phyloP scores from a whole-genome alignment of 2,329 filamentous ascomycete genomes.

The Diaporthe longicolla region DNA sequence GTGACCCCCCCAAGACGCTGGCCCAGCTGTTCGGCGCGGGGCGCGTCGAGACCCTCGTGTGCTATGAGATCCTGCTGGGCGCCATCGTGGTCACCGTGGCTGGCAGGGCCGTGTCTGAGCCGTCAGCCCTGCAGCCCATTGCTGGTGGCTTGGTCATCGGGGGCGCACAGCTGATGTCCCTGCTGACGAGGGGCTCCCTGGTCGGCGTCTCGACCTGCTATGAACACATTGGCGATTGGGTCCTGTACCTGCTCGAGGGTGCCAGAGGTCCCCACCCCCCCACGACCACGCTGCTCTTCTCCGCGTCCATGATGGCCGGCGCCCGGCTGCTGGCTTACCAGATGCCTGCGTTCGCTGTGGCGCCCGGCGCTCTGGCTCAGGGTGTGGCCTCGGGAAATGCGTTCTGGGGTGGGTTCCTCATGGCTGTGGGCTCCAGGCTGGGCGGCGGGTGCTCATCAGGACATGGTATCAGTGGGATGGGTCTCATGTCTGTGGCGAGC shows the following conservation, averaged over 20 bases:
- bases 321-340: slow-evolving; percentile 55
- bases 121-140: slow-evolving; percentile 60
- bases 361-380: slow-evolving; percentile 46
- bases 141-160: slow-evolving; percentile 73
- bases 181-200: slow-evolving; percentile 66
- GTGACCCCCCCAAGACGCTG: slow-evolving; percentile 45
- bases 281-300: slow-evolving; percentile 65
- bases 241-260: slow-evolving; percentile 60
- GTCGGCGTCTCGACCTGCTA: slow-evolving; percentile 74
- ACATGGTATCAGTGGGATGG: slow-evolving; percentile 77
- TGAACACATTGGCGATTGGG: slow-evolving; percentile 70
- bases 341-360: slow-evolving; percentile 51
- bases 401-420: slow-evolving; percentile 67
- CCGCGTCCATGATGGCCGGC: slow-evolving; percentile 64
- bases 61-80: slow-evolving; percentile 59
- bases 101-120: slow-evolving; percentile 50
- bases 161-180: slow-evolving; percentile 68
- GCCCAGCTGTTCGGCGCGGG: slow-evolving; percentile 59
- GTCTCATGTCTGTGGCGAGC: slow-evolving; percentile 73
- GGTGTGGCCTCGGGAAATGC: slow-evolving; percentile 56
- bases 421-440: slow-evolving; percentile 72
- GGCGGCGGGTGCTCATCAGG: slow-evolving; percentile 78
- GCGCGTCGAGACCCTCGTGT: slow-evolving; percentile 53
- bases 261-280: slow-evolving; percentile 48
- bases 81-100: slow-evolving; percentile 59